Base-by-base conservation (phyloP, 441 rosid species). In the Eugenia klotzschiana region DNA sequence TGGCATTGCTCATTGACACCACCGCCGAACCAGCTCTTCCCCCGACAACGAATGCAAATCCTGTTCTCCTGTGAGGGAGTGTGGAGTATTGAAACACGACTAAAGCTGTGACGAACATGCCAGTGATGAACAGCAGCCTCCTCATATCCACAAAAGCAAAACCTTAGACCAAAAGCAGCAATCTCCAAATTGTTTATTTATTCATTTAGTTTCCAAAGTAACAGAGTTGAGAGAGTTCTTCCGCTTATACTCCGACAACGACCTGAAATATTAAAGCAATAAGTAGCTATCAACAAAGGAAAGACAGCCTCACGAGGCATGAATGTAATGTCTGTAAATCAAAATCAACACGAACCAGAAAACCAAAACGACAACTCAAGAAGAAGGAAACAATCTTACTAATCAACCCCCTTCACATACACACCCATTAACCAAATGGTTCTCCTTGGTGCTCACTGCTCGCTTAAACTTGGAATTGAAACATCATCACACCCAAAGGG, bases 41-140 rank as follows among this genome's bases (percentile, higher is more conserved):
- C 72, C 84, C 81, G 7, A 82, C 64, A 33, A 84, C 72, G 50
- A 84, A 86, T 26, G 82, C 29, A 84, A 80, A 82, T 79, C 83
- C 85, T 25, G 23, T 49, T 82, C 58, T 87, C 69, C 84, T 82
- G 80, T 90, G 87, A 6, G 91, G 88, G 83, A 93, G 86, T 27
- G 87, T 89, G 51, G 81, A 89, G 87, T 88, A 88, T 86, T 90
- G 95, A 80, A 90, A 87, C 79, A 91, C 58, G 51, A 89, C 86
- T 57, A 88, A 55, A 29, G 87, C 84, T 85, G 89, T 79, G 69
- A 92, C 84, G 7, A 83, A 87, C 57, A 91, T 43, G 43, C 89
- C 87, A 51, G 88, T 82, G n/a, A 91, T 80, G 14, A 86, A 74
- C 84, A 93, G 85, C 84, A 91, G 79, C 84, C 91, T 93, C 82